Base-by-base conservation (phyloP, 495 filamentous ascomycete species). In the Penicillium silybi region DNA sequence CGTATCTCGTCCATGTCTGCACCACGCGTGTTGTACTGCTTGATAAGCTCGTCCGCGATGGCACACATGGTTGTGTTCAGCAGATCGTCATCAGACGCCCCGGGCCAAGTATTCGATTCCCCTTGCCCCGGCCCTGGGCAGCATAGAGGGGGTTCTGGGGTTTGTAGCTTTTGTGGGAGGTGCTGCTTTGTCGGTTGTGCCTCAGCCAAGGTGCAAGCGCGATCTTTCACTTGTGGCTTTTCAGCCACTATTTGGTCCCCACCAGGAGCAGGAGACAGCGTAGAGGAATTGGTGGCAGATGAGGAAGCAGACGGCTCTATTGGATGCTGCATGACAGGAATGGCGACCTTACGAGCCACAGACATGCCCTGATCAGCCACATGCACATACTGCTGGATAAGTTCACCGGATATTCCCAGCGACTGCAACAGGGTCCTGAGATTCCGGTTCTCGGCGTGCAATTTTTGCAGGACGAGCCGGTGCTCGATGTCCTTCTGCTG, bases 41-140 rank as follows among this genome's bases (percentile, higher is more conserved):
- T 53, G 29, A 76, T 60, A 20, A 74, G 45, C 23, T 72, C 67
- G 43, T 72, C 71, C 1, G 71, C 70, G 20, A 76, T 72, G 4
- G 59, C 62, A 46, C 71, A 74, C 25, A 76, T 62, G 7, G 73
- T 76, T 17, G 69, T 72, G 39, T 73, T 69, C 6, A 72, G 60
- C 29, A 68, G 44, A 43, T 67, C 60, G 18, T 62, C 59, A 38
- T 63, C 62, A 6, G 45, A 54, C 15, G 62, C 26, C 23, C 35
- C 15, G 20, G 35, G 29, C 29, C 29, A 32, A 10, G 11, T 3
- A 3, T 13, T 11, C 13, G 29, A 32, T 8, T 10, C 11, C 29
- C 9, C 29, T 32, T 32, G 29, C 29, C 29, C 29, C 8, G 29
- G 13, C 10, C 16, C 16, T 3, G 37, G 4, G 35, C 29, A 35